These are phyloP conservation scores for Chalciporus sphaerocephalus DNA, from an alignment of 768 basidiomycete genomes.

Conservation along the genomic window DNA sequence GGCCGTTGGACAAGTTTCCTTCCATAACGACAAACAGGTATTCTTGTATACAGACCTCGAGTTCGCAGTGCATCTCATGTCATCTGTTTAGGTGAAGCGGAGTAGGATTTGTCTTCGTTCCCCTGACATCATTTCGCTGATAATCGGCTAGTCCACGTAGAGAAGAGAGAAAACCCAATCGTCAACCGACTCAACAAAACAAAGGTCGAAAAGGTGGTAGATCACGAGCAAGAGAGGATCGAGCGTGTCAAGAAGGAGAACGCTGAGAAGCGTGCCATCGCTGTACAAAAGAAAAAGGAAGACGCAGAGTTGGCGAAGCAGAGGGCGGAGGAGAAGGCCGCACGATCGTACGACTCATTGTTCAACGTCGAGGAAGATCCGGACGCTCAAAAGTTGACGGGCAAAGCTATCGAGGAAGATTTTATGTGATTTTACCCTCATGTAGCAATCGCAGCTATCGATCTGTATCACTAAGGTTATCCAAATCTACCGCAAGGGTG, in stretches of 20 bases:
- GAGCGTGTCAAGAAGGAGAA: conserved; percentile 79
- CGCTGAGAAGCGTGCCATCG: conserved; percentile 54
- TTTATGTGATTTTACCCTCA: conserved; percentile 61
- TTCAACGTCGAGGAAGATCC: conserved; percentile 65
- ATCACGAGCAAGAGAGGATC: conserved; percentile 85
- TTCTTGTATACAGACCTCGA: conserved; percentile 6
- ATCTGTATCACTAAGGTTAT: not conserved
- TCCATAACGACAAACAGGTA: conserved; percentile 87
- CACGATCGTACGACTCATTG: conserved; percentile 80
- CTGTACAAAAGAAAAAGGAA: conserved; percentile 73
- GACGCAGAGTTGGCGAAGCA: conserved; percentile 69
- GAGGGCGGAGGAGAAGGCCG: conserved; percentile 83
- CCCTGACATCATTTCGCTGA: not conserved
- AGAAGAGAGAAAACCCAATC: conserved; percentile 79
- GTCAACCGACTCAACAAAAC: conserved; percentile 95
- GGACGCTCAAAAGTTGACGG: conserved; percentile 49
- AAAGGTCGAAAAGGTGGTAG: conserved; percentile 75
- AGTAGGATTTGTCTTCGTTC: conserved; percentile 37
- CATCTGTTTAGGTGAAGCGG: conserved; percentile 65
- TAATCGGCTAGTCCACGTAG: conserved; percentile 56
- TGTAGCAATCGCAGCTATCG: not conserved
- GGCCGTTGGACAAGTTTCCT: conserved; percentile 94
- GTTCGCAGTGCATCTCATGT: not conserved
- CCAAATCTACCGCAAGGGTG: too few relatives aligned
- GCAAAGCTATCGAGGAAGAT: conserved; percentile 78